Percentiles rank a stretch among this genome's conserved stretches.
Conservation (phyloP, 148 eudicot species). For the Dianthus caryophyllus region DNA sequence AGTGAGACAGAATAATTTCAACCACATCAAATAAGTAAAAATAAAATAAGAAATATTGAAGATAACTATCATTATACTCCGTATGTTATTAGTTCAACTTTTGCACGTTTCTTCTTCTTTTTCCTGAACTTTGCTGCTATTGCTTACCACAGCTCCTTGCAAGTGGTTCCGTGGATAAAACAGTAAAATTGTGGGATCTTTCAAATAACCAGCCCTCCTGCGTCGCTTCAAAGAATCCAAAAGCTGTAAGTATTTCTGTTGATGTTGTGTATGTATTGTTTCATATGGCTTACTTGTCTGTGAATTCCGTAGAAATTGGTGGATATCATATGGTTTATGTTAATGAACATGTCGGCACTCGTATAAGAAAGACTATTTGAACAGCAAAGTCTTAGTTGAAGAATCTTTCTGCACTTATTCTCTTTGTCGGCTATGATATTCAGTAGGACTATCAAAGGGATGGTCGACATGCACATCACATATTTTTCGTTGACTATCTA, state of each 20-base stretch:
- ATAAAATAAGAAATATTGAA: no score
- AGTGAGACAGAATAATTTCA: no score
- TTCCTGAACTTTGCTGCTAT: constrained; percentile 19
- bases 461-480: not conserved
- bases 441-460: not conserved
- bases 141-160: constrained; percentile 59
- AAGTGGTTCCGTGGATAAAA: constrained; percentile 81
- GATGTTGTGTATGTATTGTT: not conserved
- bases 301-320: not conserved
- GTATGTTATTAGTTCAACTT: no score
- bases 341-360: not conserved
- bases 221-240: constrained; percentile 66
- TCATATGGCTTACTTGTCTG: not conserved
- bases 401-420: no score
- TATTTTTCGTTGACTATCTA: not conserved
- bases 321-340: not conserved
- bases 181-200: constrained; percentile 81
- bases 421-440: not conserved
- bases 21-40: no score
- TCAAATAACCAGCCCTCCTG: constrained; percentile 69
- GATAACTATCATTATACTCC: no score
- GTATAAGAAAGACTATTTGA: no score
- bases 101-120: no score
- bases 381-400: no score
- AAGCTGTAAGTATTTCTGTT: constrained; percentile 55